Evolutionary conservation across 2,329 filamentous ascomycete genomes (phyloP).

Genomic region (Sphaerulina vaccinii): DNA sequence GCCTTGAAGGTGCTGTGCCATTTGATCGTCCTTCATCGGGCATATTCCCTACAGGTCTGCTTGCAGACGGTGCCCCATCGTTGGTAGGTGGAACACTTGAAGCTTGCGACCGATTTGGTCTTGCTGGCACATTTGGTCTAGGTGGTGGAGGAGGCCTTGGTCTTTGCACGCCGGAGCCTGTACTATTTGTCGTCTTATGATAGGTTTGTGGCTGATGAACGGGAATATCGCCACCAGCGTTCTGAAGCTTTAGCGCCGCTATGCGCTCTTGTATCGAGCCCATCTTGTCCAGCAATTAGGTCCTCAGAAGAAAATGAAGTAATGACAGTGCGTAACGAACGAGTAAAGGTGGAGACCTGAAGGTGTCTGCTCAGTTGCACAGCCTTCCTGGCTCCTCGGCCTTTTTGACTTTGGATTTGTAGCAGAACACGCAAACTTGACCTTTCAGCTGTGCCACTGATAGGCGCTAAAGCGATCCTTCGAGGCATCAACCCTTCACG

Average conservation of each 20-base stretch:
- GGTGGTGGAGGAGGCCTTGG: constrained; percentile 38
- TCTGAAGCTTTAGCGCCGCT: constrained; percentile 48
- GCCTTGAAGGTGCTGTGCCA: constrained; percentile 28
- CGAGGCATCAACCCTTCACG: background rate
- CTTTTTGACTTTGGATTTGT: background rate
- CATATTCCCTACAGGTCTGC: constrained; percentile 41
- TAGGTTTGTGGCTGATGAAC: constrained; percentile 35
- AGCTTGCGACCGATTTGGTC: constrained; percentile 36
- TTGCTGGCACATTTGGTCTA: constrained; percentile 31
- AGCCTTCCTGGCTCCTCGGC: background rate
- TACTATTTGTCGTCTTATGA: constrained; percentile 23
- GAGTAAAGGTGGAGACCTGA: background rate
- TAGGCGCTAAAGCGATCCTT: background rate
- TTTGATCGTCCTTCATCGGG: constrained; percentile 33
- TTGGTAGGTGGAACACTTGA: constrained; percentile 43
- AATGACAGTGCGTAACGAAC: background rate
- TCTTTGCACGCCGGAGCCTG: constrained; percentile 26
- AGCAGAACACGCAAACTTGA: background rate
- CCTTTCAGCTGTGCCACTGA: background rate
- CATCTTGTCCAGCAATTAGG: constrained; percentile 19
- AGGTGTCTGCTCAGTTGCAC: background rate
- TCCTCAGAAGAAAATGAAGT: background rate
- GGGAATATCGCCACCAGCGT: constrained; percentile 41
- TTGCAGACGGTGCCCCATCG: constrained; percentile 38
- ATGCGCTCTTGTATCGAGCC: constrained; percentile 49